Percentiles rank a stretch among this genome's conserved stretches.
Evolutionary conservation across 202 grass and related monocot genomes (phyloP).

Genomic region (Dendrocalamus latiflorus): DNA sequence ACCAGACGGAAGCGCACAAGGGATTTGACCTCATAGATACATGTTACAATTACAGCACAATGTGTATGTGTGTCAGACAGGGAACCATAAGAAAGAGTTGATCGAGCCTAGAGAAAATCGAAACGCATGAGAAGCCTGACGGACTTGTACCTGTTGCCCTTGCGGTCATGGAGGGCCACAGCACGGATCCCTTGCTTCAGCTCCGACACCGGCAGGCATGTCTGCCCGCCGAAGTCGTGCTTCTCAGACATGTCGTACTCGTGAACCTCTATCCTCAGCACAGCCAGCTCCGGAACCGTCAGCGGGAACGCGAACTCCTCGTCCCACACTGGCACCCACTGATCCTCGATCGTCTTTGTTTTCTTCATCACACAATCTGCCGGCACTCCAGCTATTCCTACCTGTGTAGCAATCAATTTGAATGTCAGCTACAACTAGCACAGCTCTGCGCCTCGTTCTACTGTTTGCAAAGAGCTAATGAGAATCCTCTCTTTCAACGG

Average conservation of each 20-base stretch:
- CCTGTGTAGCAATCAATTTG: slow-evolving; percentile 15
- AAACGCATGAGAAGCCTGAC: slow-evolving; percentile 78
- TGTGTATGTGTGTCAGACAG: too few relatives aligned
- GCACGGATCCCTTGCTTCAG: slow-evolving; percentile 63
- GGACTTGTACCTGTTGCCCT: slow-evolving; percentile 52
- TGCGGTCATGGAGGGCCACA: slow-evolving; percentile 57
- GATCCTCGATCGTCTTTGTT: slow-evolving; percentile 48
- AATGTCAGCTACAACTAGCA: too few relatives aligned
- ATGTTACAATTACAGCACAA: not conserved
- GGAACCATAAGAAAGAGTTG: too few relatives aligned
- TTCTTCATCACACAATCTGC: slow-evolving; percentile 55
- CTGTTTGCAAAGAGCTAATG: not conserved
- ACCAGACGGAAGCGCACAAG: not conserved
- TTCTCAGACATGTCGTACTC: slow-evolving; percentile 67
- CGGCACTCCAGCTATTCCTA: slow-evolving; percentile 56
- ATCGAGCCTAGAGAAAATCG: slow-evolving; percentile 32
- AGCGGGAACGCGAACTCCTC: slow-evolving; percentile 63
- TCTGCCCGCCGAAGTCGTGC: slow-evolving; percentile 67
- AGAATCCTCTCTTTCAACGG: not conserved
- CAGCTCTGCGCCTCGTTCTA: not conserved
- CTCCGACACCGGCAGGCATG: slow-evolving; percentile 66
- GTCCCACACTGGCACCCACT: slow-evolving; percentile 78
- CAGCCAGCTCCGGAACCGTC: slow-evolving; percentile 62
- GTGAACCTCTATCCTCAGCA: slow-evolving; percentile 60
- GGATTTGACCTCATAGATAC: too few relatives aligned